Percentiles rank a stretch among this genome's conserved stretches.
phyloP scores from a whole-genome alignment of 805 yeast genomes.

The Candida rishiriensis region DNA sequence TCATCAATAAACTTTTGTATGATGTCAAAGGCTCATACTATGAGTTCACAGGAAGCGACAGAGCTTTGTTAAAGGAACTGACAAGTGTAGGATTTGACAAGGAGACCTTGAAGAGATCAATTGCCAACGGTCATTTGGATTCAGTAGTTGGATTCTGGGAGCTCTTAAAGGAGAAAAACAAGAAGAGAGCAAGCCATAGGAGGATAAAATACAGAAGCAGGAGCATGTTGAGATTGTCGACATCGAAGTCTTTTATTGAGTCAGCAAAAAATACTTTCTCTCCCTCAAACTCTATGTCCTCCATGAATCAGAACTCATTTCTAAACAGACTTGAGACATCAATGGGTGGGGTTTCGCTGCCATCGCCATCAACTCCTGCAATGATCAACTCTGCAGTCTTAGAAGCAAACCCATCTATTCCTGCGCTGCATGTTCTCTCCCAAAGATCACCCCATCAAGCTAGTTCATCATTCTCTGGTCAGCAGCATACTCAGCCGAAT shows the following conservation, averaged over 20 bases:
- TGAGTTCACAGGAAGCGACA: slow-evolving; percentile 50
- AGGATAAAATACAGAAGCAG: slow-evolving; percentile 22
- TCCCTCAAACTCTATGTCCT: slow-evolving; percentile 11
- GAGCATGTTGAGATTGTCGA: slow-evolving; percentile 27
- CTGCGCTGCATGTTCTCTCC: too few relatives aligned
- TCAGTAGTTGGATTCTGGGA: slow-evolving; percentile 74
- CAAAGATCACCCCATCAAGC: neutral
- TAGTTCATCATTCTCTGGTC: too few relatives aligned
- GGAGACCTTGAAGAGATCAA: slow-evolving; percentile 53
- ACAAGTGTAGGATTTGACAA: slow-evolving; percentile 60
- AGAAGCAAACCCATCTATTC: too few relatives aligned
- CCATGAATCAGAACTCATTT: slow-evolving; percentile 7
- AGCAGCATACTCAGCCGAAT: neutral
- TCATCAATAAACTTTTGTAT: slow-evolving; percentile 32
- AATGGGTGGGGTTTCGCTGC: neutral
- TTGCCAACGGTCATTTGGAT: slow-evolving; percentile 59
- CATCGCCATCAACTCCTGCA: neutral
- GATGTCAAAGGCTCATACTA: slow-evolving; percentile 25
- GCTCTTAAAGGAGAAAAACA: slow-evolving; percentile 52
- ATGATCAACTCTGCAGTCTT: neutral
- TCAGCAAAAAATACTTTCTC: slow-evolving; percentile 15
- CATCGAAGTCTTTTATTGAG: slow-evolving; percentile 23
- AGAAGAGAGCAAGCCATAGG: slow-evolving; percentile 30
- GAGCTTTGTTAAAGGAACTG: slow-evolving; percentile 53
- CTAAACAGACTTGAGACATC: slow-evolving; percentile 1